phyloP scores from a whole-genome alignment of 2,329 filamentous ascomycete species.

The Colletotrichum eleusines region DNA sequence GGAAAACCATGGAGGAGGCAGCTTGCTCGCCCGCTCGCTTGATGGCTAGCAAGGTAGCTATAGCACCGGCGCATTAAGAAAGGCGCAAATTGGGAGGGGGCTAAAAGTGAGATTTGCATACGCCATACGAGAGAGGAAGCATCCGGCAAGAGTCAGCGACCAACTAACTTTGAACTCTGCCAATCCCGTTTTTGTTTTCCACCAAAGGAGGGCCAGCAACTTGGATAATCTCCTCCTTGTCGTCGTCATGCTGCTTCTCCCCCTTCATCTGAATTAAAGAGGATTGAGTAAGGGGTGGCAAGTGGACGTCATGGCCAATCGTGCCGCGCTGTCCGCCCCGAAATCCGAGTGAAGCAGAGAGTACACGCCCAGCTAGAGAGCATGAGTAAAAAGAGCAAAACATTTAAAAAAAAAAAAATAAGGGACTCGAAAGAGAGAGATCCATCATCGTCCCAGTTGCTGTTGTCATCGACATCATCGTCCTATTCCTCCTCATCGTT shows the following conservation, averaged over 20 bases:
- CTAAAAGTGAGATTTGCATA: neutral
- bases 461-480: neutral
- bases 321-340: no score
- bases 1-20: neutral
- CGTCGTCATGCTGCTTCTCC: neutral
- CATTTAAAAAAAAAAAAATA: no score
- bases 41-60: no score
- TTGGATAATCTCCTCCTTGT: constrained; percentile 13
- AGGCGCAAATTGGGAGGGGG: neutral
- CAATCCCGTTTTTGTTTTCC: neutral
- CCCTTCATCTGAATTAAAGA: constrained; percentile 5
- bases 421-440: no score
- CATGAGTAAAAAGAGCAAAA: no score
- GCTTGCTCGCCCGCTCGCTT: neutral
- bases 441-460: neutral
- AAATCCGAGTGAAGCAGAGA: no score
- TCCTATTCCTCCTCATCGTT: neutral
- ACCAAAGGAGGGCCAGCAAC: neutral
- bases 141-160: constrained; percentile 1
- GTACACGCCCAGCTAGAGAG: no score
- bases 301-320: neutral
- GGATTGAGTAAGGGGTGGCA: neutral
- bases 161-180: constrained; percentile 2
- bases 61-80: constrained; percentile 12
- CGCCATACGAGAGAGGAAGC: neutral